Percentiles rank a stretch among this genome's conserved stretches.
These are phyloP conservation scores for Paraconiothyrium brasiliense DNA, from an alignment of 2,329 filamentous ascomycete species.

Conservation along the genomic window DNA sequence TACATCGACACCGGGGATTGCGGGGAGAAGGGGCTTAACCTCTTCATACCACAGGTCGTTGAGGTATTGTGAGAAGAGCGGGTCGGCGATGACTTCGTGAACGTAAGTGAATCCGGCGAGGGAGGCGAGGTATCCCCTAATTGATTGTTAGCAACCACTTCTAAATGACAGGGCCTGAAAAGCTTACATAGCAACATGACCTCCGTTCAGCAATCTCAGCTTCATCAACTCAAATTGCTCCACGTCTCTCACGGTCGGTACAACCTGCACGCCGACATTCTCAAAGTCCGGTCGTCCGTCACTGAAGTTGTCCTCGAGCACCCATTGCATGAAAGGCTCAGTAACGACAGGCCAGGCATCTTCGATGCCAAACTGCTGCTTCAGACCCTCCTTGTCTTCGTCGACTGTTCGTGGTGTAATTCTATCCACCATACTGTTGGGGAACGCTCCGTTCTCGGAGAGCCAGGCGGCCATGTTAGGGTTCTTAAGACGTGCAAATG, in stretches of 20 bases:
- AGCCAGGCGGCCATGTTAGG: slow-evolving; percentile 38
- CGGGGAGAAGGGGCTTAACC: slow-evolving; percentile 39
- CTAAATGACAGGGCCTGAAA: too few species aligned
- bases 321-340: slow-evolving; percentile 42
- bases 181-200: slow-evolving; percentile 35
- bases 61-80: slow-evolving; percentile 36
- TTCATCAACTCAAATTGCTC: slow-evolving; percentile 42
- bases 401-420: slow-evolving; percentile 39
- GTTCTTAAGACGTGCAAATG: slow-evolving; percentile 35
- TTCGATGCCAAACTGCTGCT: slow-evolving; percentile 35
- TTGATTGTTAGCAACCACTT: background rate
- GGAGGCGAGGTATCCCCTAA: slow-evolving; percentile 33
- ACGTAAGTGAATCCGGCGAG: slow-evolving; percentile 39
- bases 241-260: slow-evolving; percentile 36
- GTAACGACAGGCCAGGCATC: slow-evolving; percentile 42
- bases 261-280: slow-evolving; percentile 42
- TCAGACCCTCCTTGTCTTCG: slow-evolving; percentile 31
- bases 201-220: slow-evolving; percentile 39
- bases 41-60: slow-evolving; percentile 43
- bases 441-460: slow-evolving; percentile 39
- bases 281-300: slow-evolving; percentile 41
- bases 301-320: slow-evolving; percentile 41
- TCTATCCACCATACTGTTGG: slow-evolving; percentile 44
- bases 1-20: slow-evolving; percentile 38
- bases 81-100: slow-evolving; percentile 38